Evolutionary conservation across 1,284 basidiomycete species (phyloP), one percentile per base, ranked within the genome.

Genomic region (Thelephora terrestris): DNA sequence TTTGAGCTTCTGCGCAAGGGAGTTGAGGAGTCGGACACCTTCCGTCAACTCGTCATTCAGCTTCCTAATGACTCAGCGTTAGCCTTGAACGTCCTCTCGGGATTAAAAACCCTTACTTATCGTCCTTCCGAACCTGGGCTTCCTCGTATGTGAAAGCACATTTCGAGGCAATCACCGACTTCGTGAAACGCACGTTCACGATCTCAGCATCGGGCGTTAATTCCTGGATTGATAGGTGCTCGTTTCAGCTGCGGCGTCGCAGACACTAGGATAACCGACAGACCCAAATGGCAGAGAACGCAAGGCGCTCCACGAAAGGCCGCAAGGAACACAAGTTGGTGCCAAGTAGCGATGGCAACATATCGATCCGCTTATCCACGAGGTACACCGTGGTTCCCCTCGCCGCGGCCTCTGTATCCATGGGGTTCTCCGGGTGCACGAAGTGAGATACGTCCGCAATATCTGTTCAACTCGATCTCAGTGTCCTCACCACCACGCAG

Each of bases 371-470:
- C 68, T 95, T 96, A 72, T 99, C 96, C 2, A 99, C 96, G 5
- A 99, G 78, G 64, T 99, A 99, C 3, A 99, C 96, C 0, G 96
- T 99, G 1, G 95, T 99, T 10, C 96, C 95, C 48, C 96, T 77
- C 12, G 92, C 79, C 14, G 95, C 91, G 16, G 96, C 96, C 65
- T 99, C 96, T 34, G 73, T 82, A 58, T 99, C 96, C 94, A 99
- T 99, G 0, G 96, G 80, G 47, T 88, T 99, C 61, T 95, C 91
- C 2, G 93, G 75, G 47, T 79, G 81, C 1, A 99, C 96, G 59
- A 99, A 99, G 65, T 96, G 85, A 2, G 95, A 95, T 1, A 99
- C 96, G 61, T 99, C 95, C 51, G 96, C 96, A 55, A 99, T 99
- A 64, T 99, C 91, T 95, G 57, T 4, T 14, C 29, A 46, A 34